phyloP scores from a whole-genome alignment of 2,329 filamentous ascomycete genomes.

The Colletotrichum agaves region DNA sequence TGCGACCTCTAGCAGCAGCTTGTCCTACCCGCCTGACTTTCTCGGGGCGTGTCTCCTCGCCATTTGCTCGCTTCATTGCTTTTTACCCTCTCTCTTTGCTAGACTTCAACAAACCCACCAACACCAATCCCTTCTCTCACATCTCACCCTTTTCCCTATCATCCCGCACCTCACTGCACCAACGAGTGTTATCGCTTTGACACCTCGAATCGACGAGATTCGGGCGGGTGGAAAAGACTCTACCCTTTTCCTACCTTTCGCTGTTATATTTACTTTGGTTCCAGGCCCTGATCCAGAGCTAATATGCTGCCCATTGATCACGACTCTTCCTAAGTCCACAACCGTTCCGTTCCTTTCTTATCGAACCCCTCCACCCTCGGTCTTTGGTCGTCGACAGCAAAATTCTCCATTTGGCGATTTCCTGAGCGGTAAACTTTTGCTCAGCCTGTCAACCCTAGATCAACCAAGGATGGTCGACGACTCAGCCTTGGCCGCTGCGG shows the following conservation, averaged over 20 bases:
- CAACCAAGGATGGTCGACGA: slow-evolving; percentile 63
- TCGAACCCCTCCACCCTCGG: slow-evolving; percentile 5
- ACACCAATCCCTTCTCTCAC: slow-evolving; percentile 10
- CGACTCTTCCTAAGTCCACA: slow-evolving; percentile 32
- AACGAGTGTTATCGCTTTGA: slow-evolving; percentile 14
- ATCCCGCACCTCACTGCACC: not conserved
- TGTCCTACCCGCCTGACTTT: slow-evolving; percentile 36
- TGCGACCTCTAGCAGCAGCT: slow-evolving; percentile 32
- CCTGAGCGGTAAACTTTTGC: not conserved
- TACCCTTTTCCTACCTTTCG: not conserved
- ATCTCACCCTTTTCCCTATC: not conserved
- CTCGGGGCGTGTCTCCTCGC: slow-evolving; percentile 35
- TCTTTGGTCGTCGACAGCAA: slow-evolving; percentile 1
- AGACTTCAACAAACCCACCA: slow-evolving; percentile 21
- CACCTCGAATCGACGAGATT: slow-evolving; percentile 30
- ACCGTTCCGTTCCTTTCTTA: slow-evolving; percentile 24
- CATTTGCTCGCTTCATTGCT: slow-evolving; percentile 32
- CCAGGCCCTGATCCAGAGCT: slow-evolving; percentile 31
- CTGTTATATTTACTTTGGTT: slow-evolving; percentile 33
- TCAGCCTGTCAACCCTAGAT: not conserved
- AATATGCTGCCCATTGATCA: slow-evolving; percentile 37
- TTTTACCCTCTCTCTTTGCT: slow-evolving; percentile 20
- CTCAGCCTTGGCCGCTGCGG: slow-evolving; percentile 63
- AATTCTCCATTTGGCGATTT: not conserved
- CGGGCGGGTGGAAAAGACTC: slow-evolving; percentile 26